Conservation (phyloP, 164 flowering plant genomes). For the Hamamelis virginiana region DNA sequence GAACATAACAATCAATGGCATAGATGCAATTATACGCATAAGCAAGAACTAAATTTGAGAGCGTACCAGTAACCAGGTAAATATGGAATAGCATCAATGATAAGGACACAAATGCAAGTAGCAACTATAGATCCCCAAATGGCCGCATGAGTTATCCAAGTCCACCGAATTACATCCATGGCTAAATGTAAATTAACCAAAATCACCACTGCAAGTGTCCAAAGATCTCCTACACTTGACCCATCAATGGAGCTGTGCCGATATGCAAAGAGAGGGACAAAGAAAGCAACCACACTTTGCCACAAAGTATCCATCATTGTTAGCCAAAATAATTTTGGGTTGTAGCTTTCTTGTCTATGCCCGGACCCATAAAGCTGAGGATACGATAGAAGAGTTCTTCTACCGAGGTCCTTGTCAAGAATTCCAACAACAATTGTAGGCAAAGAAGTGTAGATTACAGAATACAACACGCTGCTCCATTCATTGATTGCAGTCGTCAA, state of each 20-base stretch:
- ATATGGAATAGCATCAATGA: slow-evolving; percentile 67
- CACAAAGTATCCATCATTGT: slow-evolving; percentile 93
- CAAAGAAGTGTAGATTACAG: slow-evolving; percentile 75
- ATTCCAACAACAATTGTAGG: slow-evolving; percentile 85
- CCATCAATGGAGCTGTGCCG: slow-evolving; percentile 60
- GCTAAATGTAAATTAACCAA: slow-evolving; percentile 89
- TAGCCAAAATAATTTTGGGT: slow-evolving; percentile 62
- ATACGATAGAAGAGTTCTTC: slow-evolving; percentile 58
- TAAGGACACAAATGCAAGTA: slow-evolving; percentile 67
- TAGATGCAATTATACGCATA: not conserved
- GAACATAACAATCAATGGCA: too few relatives aligned
- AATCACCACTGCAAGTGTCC: slow-evolving; percentile 85
- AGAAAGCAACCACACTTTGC: slow-evolving; percentile 83
- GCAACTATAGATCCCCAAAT: slow-evolving; percentile 93
- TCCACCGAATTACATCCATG: slow-evolving; percentile 89
- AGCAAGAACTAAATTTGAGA: slow-evolving; percentile 6
- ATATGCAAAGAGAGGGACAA: slow-evolving; percentile 67
- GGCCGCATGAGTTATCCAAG: slow-evolving; percentile 77
- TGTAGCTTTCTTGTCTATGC: slow-evolving; percentile 76
- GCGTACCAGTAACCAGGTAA: slow-evolving; percentile 80
- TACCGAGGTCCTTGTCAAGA: slow-evolving; percentile 89
- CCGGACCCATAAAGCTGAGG: slow-evolving; percentile 93
- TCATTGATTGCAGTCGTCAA: slow-evolving; percentile 85
- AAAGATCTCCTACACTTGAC: slow-evolving; percentile 82
- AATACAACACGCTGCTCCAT: slow-evolving; percentile 92